These are phyloP conservation scores for Royoungia palumana DNA, from an alignment of 768 basidiomycete species.

Conservation along the genomic window DNA sequence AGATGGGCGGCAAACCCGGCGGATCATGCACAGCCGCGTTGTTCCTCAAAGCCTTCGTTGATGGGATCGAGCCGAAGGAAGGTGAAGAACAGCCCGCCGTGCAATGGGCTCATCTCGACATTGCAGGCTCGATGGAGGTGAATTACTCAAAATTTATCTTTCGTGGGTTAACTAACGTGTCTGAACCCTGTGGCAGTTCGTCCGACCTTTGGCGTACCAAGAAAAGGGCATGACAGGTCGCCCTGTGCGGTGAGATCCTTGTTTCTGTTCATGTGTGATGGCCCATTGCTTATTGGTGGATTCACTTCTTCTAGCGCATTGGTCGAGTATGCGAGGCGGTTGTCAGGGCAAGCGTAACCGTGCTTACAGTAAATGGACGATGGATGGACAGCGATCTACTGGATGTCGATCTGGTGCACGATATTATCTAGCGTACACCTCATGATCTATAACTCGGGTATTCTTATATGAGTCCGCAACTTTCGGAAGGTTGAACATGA, in stretches of 20 bases:
- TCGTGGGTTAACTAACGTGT: too few species aligned
- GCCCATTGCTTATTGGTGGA: background rate
- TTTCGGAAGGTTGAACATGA: too few species aligned
- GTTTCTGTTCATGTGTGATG: background rate
- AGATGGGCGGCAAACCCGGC: slow-evolving; percentile 71
- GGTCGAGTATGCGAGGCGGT: slow-evolving; percentile 32
- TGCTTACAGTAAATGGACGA: background rate
- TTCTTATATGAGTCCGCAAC: too few species aligned
- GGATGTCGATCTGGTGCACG: background rate
- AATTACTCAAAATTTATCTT: too few species aligned
- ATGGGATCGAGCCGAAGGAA: slow-evolving; percentile 64
- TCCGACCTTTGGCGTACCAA: slow-evolving; percentile 56
- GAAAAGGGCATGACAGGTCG: slow-evolving; percentile 79
- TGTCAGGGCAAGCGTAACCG: slow-evolving; percentile 18
- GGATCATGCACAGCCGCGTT: slow-evolving; percentile 81
- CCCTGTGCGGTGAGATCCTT: slow-evolving; percentile 59
- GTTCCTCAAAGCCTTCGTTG: slow-evolving; percentile 81
- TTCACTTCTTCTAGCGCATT: slow-evolving; percentile 23
- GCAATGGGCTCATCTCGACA: slow-evolving; percentile 88
- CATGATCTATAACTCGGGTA: too few species aligned
- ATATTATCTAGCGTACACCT: too few species aligned
- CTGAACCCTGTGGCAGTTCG: slow-evolving; percentile 36
- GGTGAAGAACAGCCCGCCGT: slow-evolving; percentile 50
- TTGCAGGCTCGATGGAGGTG: slow-evolving; percentile 75
- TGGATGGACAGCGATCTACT: background rate